Conservation (phyloP, 371 early-diverging fungal species). For the Globomyces sp. region DNA sequence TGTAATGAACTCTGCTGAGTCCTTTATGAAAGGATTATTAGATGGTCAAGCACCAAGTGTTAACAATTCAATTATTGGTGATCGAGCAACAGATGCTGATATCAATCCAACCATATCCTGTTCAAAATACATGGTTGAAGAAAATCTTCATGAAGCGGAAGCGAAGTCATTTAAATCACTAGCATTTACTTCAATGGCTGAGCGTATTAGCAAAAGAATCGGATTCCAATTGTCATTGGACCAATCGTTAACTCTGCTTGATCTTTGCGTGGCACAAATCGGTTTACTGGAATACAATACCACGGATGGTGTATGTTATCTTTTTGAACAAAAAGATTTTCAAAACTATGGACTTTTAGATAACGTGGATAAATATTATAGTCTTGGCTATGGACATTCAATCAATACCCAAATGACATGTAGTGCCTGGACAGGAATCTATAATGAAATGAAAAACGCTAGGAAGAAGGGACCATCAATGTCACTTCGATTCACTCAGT, state of each 20-base stretch:
- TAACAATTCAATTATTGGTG: too few relatives aligned
- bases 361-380: slow-evolving; percentile 7
- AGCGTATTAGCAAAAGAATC: too few relatives aligned
- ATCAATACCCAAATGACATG: neutral
- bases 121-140: neutral
- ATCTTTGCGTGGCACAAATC: slow-evolving; percentile 1
- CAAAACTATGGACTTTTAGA: slow-evolving; percentile 1
- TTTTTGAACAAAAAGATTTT: neutral
- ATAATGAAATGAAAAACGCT: slow-evolving; percentile 1
- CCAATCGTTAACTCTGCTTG: neutral
- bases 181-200: too few relatives aligned
- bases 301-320: neutral
- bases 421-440: neutral
- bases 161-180: too few relatives aligned
- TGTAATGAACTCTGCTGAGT: too few relatives aligned
- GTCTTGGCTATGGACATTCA: neutral
- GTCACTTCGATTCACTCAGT: neutral
- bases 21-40: too few relatives aligned
- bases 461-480: neutral
- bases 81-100: neutral
- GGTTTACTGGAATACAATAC: neutral
- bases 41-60: too few relatives aligned
- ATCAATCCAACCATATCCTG: slow-evolving; percentile 8
- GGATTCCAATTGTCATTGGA: neutral
- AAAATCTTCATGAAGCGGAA: too few relatives aligned